These are phyloP conservation scores for Barbatosphaeria neglecta DNA, from an alignment of 495 filamentous ascomycete genomes.

Conservation along the genomic window DNA sequence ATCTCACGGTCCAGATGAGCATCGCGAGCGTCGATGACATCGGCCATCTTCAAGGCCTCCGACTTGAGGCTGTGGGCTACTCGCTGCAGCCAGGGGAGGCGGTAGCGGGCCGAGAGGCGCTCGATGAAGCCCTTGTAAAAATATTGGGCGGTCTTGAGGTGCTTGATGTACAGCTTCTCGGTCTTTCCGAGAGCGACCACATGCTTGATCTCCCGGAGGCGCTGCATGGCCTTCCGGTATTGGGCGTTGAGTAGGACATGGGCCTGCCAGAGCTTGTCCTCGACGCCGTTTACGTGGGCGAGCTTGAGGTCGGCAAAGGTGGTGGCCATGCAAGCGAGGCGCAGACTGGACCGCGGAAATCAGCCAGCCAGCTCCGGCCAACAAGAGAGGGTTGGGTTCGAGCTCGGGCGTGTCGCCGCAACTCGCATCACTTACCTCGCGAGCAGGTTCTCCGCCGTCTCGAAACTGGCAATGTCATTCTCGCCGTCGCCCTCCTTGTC, in stretches of 20 bases:
- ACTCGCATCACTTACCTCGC: conserved; percentile 40
- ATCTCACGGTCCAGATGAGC: conserved; percentile 43
- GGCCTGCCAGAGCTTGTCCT: conserved; percentile 64
- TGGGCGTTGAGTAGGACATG: conserved; percentile 65
- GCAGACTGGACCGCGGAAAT: conserved; percentile 42
- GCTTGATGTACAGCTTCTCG: conserved; percentile 65
- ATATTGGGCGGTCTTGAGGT: conserved; percentile 72
- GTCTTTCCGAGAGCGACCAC: conserved; percentile 69
- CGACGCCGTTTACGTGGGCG: conserved; percentile 50
- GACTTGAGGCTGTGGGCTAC: conserved; percentile 59
- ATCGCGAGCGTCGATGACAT: conserved; percentile 26
- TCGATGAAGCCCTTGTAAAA: conserved; percentile 84
- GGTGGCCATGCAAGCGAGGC: conserved; percentile 54
- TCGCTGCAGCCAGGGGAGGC: conserved; percentile 60
- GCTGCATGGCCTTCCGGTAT: conserved; percentile 52
- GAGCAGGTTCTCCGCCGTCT: conserved; percentile 45
- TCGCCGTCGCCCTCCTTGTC: conserved; percentile 41
- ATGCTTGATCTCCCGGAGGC: conserved; percentile 37
- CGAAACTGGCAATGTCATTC: conserved; percentile 38
- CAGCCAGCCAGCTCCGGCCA: background rate
- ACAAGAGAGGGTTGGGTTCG: conserved; percentile 10
- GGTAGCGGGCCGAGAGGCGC: conserved; percentile 59
- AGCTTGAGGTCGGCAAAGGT: conserved; percentile 65
- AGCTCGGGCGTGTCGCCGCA: no score
- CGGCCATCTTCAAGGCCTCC: conserved; percentile 21